phyloP scores from a whole-genome alignment of 345 rosid genomes.

The Melastoma malabathricum region DNA sequence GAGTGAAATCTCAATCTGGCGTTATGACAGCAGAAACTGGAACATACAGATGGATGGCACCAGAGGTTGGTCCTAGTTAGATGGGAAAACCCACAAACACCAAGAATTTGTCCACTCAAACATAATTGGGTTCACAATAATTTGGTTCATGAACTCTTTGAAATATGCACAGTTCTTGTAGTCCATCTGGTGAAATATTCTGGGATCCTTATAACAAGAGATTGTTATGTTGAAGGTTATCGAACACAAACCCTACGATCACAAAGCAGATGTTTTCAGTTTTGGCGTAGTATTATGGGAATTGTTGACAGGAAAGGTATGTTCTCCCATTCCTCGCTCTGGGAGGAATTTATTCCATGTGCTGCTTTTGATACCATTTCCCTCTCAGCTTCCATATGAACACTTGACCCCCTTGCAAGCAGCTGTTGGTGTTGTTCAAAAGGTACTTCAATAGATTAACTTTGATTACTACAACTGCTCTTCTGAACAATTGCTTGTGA shows the following conservation, averaged over 20 bases:
- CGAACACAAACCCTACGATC: conserved; percentile 95
- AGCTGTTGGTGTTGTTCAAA: conserved; percentile 94
- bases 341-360: too few species aligned
- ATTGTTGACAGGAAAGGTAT: conserved; percentile 85
- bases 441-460: conserved; percentile 28
- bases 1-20: conserved; percentile 83
- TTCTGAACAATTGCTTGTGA: too few species aligned
- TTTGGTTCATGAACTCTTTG: too few species aligned
- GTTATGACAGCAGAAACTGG: conserved; percentile 99
- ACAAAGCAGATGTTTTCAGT: conserved; percentile 93
- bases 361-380: conserved; percentile 6
- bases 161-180: too few species aligned
- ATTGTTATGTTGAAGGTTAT: conserved; percentile 50
- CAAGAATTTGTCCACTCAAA: too few species aligned
- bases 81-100: not conserved
- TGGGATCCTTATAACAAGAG: too few species aligned
- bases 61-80: conserved; percentile 44
- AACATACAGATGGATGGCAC: conserved; percentile 99
- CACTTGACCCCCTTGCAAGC: conserved; percentile 92
- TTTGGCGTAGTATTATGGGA: conserved; percentile 91
- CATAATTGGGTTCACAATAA: too few species aligned
- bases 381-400: conserved; percentile 80
- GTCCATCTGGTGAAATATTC: too few species aligned
- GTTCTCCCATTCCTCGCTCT: too few species aligned
- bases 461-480: too few species aligned